Base-by-base conservation (phyloP, 2,329 filamentous ascomycete genomes). In the Onygenales sp. region DNA sequence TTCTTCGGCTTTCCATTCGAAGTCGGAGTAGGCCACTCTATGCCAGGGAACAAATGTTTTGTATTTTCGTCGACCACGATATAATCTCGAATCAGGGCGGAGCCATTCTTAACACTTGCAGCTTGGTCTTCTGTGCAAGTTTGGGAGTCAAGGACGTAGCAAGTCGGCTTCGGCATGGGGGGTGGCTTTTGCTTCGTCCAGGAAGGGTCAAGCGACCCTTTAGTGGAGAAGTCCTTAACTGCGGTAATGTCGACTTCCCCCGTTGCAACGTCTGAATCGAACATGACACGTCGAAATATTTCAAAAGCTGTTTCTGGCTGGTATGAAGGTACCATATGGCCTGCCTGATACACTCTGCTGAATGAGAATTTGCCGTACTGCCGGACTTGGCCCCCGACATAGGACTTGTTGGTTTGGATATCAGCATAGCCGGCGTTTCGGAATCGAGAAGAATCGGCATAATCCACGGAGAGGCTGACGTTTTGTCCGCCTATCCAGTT, bases 1-100 rank as follows among this genome's bases (percentile, higher is more conserved):
- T 42, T 39, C 46, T 39, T 77, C 79, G 77, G 90, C 96, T 58
- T 77, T 76, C 54, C 71, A 69, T 56, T 66, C 68, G 54, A 69
- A 69, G 41, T 74, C 75, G 52, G 45, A 6, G 33, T 35, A 17
- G 45, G 45, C 2, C 21, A 48, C 11, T 48, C 17, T n/a, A 52
- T 33, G 17, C 32, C 51, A 43, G 43, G 33, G 33, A 47, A 52
- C 33, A 47, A 11, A 14, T 36, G 14, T 43, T 42, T 35, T 21
- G 43, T 38, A 45, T 42, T 42, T 43, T 57, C 50, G 53, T 67
- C 67, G 7, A 74, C 60, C 13, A 78, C 63, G 47, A 77, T 68
- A 52, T 70, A 78, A 57, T 79, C 67, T 56, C 70, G 63, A n/a
- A 79, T 65, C 17, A 72, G 51, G 1, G 75, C 76, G 10, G 69